These are phyloP conservation scores for Alternaria longipes DNA, from an alignment of 2,329 filamentous ascomycete genomes.

Conservation along the genomic window DNA sequence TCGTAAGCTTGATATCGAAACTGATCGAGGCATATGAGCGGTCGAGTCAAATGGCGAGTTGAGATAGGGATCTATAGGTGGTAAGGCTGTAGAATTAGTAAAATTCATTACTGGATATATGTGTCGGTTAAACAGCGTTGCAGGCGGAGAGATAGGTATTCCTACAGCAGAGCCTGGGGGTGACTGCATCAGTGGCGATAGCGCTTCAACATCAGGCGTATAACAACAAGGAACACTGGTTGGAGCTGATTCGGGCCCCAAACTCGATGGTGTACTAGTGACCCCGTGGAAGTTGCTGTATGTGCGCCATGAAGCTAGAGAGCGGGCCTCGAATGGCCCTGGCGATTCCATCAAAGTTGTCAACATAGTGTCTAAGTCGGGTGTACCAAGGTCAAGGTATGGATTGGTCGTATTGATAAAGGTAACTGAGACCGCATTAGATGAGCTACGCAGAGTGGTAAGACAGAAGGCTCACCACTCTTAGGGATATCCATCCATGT, in stretches of 20 bases:
- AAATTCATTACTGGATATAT: conserved; percentile 63
- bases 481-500: conserved; percentile 71
- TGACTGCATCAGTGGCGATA: conserved; percentile 42
- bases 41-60: conserved; percentile 42
- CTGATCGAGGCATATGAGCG: conserved; percentile 36
- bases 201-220: conserved; percentile 40
- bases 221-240: conserved; percentile 48
- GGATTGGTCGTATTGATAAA: conserved; percentile 71
- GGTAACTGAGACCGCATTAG: conserved; percentile 58
- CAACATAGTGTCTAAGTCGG: conserved; percentile 47
- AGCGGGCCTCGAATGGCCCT: conserved; percentile 39
- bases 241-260: conserved; percentile 64
- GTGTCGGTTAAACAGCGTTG: conserved; percentile 59
- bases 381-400: conserved; percentile 60
- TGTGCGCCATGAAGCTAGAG: conserved; percentile 39
- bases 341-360: conserved; percentile 44
- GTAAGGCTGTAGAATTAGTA: conserved; percentile 38
- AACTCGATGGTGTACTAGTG: conserved; percentile 51
- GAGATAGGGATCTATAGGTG: conserved; percentile 48
- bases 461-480: conserved; percentile 55
- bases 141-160: conserved; percentile 53
- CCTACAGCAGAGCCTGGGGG: conserved; percentile 41
- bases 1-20: conserved; percentile 35
- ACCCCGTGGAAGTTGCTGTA: conserved; percentile 36
- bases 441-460: background rate